Evolutionary conservation across 2,329 filamentous ascomycete species (phyloP).

Genomic region (Delphinella strobiligena): DNA sequence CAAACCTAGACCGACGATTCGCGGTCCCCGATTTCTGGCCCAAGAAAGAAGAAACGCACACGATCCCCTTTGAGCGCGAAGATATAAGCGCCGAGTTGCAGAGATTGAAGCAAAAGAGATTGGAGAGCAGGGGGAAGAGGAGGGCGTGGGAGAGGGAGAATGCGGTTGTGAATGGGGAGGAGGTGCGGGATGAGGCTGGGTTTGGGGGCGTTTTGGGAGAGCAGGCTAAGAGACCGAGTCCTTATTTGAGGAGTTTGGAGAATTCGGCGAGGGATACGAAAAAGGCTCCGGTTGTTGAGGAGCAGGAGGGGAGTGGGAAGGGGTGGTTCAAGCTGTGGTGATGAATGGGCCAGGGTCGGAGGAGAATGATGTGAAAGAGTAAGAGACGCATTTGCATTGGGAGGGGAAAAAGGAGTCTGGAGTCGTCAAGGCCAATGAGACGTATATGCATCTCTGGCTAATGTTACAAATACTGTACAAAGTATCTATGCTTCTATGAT

Average conservation of each 20-base stretch:
- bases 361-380: no score
- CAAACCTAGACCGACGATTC: slow-evolving; percentile 91
- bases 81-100: slow-evolving; percentile 76
- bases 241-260: slow-evolving; percentile 2
- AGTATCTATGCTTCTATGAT: not conserved
- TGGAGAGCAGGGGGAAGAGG: slow-evolving; percentile 36
- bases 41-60: slow-evolving; percentile 62
- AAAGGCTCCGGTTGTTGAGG: not conserved
- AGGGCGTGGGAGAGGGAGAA: slow-evolving; percentile 25
- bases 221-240: slow-evolving; percentile 1
- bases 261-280: slow-evolving; percentile 1
- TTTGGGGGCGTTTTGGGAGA: not conserved
- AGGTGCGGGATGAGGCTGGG: not conserved
- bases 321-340: slow-evolving; percentile 10
- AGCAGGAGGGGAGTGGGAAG: not conserved
- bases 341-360: not conserved
- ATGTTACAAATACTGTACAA: slow-evolving; percentile 14
- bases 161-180: not conserved
- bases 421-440: no score
- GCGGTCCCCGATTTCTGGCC: slow-evolving; percentile 89
- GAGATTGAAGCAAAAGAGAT: slow-evolving; percentile 46
- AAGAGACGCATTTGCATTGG: no score
- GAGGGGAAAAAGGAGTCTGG: no score
- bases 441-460: slow-evolving; percentile 9
- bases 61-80: slow-evolving; percentile 62